phyloP scores from a whole-genome alignment of 164 flowering plant species.

The Stephania cephalantha region DNA sequence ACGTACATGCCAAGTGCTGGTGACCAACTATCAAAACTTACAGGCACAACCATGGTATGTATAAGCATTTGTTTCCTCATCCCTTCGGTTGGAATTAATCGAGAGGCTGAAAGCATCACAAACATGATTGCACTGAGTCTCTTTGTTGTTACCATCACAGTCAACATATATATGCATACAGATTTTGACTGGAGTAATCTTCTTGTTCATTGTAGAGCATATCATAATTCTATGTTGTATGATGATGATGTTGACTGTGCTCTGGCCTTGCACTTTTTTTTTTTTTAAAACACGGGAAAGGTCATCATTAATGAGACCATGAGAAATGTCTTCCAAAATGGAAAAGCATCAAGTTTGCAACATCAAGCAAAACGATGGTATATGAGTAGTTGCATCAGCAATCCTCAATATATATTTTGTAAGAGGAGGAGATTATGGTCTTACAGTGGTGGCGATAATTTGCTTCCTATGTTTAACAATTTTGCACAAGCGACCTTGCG shows the following conservation, averaged over 20 bases:
- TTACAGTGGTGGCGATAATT: not conserved
- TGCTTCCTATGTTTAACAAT: not conserved
- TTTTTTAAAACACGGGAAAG: no score
- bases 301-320: not conserved
- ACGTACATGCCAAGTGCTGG: no score
- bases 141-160: not conserved
- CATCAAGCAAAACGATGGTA: not conserved
- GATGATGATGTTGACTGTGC: no score
- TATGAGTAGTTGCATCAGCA: not conserved
- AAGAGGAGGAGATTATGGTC: not conserved
- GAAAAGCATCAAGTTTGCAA: not conserved
- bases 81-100: no score
- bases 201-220: not conserved
- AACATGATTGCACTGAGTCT: not conserved
- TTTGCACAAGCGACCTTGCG: not conserved
- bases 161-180: not conserved
- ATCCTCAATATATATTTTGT: not conserved
- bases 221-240: no score
- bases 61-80: not conserved
- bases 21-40: no score
- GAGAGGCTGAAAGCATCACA: not conserved
- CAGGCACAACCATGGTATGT: constrained; percentile 9
- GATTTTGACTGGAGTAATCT: not conserved
- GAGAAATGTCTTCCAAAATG: not conserved
- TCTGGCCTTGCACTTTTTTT: not conserved